Conservation (phyloP, 2,329 filamentous ascomycete species). For the Passalora sequoiae region DNA sequence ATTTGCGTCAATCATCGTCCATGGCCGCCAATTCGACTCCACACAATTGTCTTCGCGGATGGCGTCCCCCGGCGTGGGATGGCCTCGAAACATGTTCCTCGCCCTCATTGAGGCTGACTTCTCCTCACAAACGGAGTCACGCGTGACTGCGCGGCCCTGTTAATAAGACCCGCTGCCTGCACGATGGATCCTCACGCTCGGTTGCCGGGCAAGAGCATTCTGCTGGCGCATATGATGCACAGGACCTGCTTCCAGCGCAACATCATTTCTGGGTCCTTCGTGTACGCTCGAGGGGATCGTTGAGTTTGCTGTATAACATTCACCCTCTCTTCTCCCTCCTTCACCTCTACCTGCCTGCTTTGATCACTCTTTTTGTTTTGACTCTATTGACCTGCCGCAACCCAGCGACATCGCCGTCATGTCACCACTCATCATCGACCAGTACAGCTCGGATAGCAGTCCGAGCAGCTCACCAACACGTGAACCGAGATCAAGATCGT, state of each 20-base stretch:
- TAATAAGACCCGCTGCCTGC: constrained; percentile 16
- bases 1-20: not conserved
- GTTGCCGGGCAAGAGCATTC: constrained; percentile 9
- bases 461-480: constrained; percentile 14
- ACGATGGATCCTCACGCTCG: constrained; percentile 12
- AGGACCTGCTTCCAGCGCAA: constrained; percentile 8
- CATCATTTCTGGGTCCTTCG: constrained; percentile 9
- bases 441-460: constrained; percentile 9
- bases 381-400: constrained; percentile 2
- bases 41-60: not conserved
- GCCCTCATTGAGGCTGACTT: constrained; percentile 9
- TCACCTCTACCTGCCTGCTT: not conserved
- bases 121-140: constrained; percentile 13
- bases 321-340: not conserved
- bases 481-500: constrained; percentile 17
- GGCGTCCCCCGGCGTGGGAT: constrained; percentile 12
- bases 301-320: too few relatives aligned
- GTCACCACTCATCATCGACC: constrained; percentile 20
- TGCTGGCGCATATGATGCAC: constrained; percentile 16
- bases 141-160: constrained; percentile 13
- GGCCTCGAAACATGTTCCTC: constrained; percentile 2
- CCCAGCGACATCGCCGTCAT: constrained; percentile 8
- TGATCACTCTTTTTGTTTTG: constrained; percentile 4
- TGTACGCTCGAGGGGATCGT: too few relatives aligned
- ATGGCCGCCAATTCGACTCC: constrained; percentile 1